A percentile compares a stretch with the other conserved stretches of the same genome.
These are phyloP conservation scores for Coleophoma eucalyptorum DNA, from an alignment of 2,329 filamentous ascomycete species.

Conservation along the genomic window DNA sequence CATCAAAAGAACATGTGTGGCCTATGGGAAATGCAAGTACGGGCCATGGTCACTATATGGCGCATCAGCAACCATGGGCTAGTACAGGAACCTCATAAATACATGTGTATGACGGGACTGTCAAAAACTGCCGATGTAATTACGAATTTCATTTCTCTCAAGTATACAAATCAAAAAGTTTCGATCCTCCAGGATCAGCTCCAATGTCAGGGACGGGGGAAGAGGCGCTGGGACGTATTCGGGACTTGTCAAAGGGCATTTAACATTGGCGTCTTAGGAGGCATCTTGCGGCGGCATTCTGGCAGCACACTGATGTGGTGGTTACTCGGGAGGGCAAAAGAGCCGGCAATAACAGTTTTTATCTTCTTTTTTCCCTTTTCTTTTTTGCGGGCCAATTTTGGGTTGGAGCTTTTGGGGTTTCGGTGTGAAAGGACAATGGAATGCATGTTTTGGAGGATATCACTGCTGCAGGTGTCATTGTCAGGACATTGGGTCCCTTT, in stretches of 20 bases:
- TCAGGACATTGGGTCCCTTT: too few relatives aligned
- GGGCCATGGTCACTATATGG: slow-evolving; percentile 24
- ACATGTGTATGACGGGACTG: not conserved
- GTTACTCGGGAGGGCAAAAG: too few relatives aligned
- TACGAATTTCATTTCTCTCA: slow-evolving; percentile 9
- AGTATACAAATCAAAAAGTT: not conserved
- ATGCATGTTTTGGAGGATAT: not conserved
- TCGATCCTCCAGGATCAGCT: not conserved
- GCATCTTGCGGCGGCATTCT: too few relatives aligned
- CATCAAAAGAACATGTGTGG: slow-evolving; percentile 18
- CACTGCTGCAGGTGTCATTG: too few relatives aligned
- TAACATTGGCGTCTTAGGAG: not conserved
- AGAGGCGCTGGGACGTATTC: not conserved
- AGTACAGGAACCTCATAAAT: slow-evolving; percentile 18
- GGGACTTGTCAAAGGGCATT: too few relatives aligned
- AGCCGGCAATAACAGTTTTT: too few relatives aligned
- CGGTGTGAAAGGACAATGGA: not conserved
- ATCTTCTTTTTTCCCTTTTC: not conserved
- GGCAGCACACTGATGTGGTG: too few relatives aligned
- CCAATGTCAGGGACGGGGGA: not conserved
- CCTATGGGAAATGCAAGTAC: slow-evolving; percentile 20
- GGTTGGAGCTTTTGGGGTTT: not conserved
- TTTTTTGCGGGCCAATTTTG: not conserved
- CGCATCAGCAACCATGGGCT: slow-evolving; percentile 22
- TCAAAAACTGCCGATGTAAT: slow-evolving; percentile 1